A percentile compares a stretch with the other conserved stretches of the same genome.
Evolutionary conservation across 108 stramenopile genomes (phyloP).

Genomic region (Mediolabrus comicus): DNA sequence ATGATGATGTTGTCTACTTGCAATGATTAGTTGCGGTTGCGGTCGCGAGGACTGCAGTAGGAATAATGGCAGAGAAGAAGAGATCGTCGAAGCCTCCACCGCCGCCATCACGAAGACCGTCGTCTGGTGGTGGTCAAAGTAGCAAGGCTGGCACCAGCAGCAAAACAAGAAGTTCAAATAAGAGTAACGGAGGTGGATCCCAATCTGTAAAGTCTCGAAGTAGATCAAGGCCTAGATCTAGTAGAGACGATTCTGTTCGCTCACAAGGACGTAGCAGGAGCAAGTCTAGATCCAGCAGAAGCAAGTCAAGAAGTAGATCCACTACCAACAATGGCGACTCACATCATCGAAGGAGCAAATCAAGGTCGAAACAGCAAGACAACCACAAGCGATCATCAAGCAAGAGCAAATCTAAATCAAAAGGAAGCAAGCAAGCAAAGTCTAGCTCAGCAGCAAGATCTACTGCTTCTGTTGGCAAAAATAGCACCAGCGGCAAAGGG

Average conservation of each 20-base stretch:
- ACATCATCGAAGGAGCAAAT: not conserved
- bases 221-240: conserved; percentile 24
- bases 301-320: not conserved
- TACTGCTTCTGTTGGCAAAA: not conserved
- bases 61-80: conserved; percentile 15
- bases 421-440: not conserved
- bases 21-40: too few relatives aligned
- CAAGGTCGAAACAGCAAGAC: too few relatives aligned
- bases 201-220: not conserved
- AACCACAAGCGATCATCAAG: too few relatives aligned
- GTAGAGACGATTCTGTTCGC: not conserved
- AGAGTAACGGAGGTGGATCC: conserved; percentile 3
- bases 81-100: conserved; percentile 6
- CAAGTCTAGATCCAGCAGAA: conserved; percentile 19
- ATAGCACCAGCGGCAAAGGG: not conserved
- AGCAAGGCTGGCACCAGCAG: too few relatives aligned
- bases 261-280: conserved; percentile 3
- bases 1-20: too few relatives aligned
- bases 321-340: not conserved
- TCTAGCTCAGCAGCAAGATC: conserved; percentile 8
- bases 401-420: not conserved
- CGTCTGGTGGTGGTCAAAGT: not conserved
- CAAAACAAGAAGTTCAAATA: too few relatives aligned
- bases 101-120: not conserved
- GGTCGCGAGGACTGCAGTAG: not conserved